Evolutionary conservation across 2,329 filamentous ascomycete genomes (phyloP).

Genomic region (Talaromyces sp.): DNA sequence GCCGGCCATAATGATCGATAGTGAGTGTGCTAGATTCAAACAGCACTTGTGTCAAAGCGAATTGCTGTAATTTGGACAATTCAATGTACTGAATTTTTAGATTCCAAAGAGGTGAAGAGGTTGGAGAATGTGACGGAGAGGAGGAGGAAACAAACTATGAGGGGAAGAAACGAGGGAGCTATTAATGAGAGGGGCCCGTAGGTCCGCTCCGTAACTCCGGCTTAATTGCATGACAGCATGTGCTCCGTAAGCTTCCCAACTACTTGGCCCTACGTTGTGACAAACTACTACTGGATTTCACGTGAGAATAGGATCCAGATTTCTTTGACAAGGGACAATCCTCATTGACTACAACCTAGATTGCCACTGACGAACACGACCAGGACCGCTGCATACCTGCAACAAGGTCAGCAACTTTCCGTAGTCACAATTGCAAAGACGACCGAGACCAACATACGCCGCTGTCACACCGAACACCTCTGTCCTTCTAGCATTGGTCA

Average conservation of each 20-base stretch:
- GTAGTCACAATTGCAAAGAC: not conserved
- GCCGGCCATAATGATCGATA: conserved; percentile 29
- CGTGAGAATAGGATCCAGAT: not conserved
- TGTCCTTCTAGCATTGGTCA: not conserved
- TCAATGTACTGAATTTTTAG: not conserved
- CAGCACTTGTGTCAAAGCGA: not conserved
- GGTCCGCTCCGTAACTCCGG: too few relatives aligned
- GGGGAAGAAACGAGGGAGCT: not conserved
- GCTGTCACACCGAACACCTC: not conserved
- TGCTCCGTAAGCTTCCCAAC: not conserved
- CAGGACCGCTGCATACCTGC: not conserved
- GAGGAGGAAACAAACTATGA: not conserved
- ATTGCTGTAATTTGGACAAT: not conserved
- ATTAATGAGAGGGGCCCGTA: too few relatives aligned
- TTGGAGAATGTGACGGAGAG: not conserved
- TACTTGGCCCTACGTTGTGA: too few relatives aligned
- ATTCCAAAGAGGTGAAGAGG: not conserved
- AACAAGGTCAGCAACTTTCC: not conserved
- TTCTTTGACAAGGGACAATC: not conserved
- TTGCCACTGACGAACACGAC: not conserved
- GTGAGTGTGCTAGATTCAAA: not conserved
- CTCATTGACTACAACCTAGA: not conserved
- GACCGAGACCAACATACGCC: not conserved
- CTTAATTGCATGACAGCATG: not conserved
- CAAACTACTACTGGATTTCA: not conserved